Conservation (phyloP, 1,284 basidiomycete genomes). For the Tranzscheliella williamsii region DNA sequence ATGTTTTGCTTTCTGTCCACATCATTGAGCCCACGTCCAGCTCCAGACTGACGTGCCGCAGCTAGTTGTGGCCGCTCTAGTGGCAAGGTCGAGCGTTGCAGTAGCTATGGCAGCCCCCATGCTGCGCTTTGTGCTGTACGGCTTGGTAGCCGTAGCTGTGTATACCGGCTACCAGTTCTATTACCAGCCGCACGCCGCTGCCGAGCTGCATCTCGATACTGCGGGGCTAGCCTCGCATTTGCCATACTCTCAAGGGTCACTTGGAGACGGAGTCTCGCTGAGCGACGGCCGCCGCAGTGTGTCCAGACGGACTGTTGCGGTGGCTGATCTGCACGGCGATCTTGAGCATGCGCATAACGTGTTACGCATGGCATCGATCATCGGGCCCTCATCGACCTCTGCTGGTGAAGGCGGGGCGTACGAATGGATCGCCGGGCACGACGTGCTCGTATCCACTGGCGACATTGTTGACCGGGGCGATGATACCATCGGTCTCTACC, state of each 20-base stretch:
- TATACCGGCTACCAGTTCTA: conserved; percentile 18
- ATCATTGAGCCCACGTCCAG: too few species aligned
- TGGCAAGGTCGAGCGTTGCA: too few species aligned
- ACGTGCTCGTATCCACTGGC: conserved; percentile 54
- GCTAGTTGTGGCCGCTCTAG: too few species aligned
- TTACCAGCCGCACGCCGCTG: not conserved
- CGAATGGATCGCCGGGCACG: conserved; percentile 47
- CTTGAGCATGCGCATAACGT: conserved; percentile 51
- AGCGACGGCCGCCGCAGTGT: conserved; percentile 9
- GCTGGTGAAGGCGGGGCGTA: not conserved
- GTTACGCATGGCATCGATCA: conserved; percentile 43
- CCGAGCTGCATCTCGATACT: not conserved
- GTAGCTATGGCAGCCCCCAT: conserved; percentile 3
- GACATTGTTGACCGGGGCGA: conserved; percentile 59
- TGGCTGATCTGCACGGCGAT: conserved; percentile 58
- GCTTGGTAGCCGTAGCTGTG: conserved; percentile 7
- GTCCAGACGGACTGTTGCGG: conserved; percentile 42
- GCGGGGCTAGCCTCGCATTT: not conserved
- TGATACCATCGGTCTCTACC: conserved; percentile 56
- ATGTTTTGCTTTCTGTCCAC: too few species aligned
- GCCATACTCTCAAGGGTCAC: conserved; percentile 1
- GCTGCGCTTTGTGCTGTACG: conserved; percentile 11
- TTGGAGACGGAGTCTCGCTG: not conserved
- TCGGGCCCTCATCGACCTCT: conserved; percentile 7
- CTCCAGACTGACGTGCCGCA: too few species aligned